Conservation (phyloP, 371 early-diverging fungal genomes). For the Mucor mucedo region DNA sequence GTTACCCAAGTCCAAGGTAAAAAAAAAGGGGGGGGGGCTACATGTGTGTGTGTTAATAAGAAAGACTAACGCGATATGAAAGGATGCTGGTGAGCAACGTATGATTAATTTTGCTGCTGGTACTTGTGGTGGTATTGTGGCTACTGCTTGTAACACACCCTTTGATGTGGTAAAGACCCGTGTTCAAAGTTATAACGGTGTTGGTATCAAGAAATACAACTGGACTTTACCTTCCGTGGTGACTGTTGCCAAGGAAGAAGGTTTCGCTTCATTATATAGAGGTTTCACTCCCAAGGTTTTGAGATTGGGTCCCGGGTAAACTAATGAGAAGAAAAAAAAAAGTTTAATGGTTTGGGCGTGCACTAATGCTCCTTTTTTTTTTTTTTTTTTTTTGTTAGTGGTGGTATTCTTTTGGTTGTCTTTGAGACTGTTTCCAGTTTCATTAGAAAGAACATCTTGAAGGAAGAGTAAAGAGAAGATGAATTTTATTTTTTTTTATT, state of each 20-base stretch:
- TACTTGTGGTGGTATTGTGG: slow-evolving; percentile 93
- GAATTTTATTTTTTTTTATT: too few relatives aligned
- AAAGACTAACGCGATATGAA: background rate
- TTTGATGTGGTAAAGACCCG: slow-evolving; percentile 98
- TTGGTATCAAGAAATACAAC: slow-evolving; percentile 76
- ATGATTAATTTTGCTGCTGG: slow-evolving; percentile 92
- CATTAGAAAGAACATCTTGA: slow-evolving; percentile 78
- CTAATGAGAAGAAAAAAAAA: background rate
- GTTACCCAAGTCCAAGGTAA: slow-evolving; percentile 84
- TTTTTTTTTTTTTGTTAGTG: slow-evolving; percentile 31
- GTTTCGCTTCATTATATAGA: slow-evolving; percentile 90
- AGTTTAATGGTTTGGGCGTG: slow-evolving; percentile 1
- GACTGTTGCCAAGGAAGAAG: slow-evolving; percentile 93
- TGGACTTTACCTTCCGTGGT: slow-evolving; percentile 87
- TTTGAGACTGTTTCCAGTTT: slow-evolving; percentile 88
- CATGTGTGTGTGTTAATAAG: too few relatives aligned
- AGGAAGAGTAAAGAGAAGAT: slow-evolving; percentile 31
- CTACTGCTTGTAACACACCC: slow-evolving; percentile 94
- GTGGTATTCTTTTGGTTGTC: slow-evolving; percentile 90
- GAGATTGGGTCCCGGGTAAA: slow-evolving; percentile 89
- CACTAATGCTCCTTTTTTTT: slow-evolving; percentile 16
- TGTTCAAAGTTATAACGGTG: slow-evolving; percentile 84
- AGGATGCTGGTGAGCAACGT: slow-evolving; percentile 78
- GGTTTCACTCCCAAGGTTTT: slow-evolving; percentile 97
- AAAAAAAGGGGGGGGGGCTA: slow-evolving; percentile 1